Evolutionary conservation across 352 stramenopile genomes (phyloP).

Genomic region (Globisporangium radiosum): DNA sequence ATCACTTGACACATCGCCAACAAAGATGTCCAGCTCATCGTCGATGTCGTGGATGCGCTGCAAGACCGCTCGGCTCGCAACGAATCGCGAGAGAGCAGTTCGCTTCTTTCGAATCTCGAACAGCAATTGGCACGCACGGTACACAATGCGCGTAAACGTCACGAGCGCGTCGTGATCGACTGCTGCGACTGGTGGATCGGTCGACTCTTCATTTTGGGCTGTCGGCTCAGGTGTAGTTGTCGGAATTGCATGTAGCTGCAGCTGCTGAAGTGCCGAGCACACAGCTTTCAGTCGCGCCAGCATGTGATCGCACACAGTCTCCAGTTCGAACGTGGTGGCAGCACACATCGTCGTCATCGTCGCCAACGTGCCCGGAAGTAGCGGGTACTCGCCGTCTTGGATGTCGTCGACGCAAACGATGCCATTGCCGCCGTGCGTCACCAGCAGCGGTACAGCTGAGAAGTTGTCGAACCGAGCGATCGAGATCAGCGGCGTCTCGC

Average conservation of each 20-base stretch:
- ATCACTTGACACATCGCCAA: background rate
- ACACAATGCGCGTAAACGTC: background rate
- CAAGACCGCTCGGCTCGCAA: background rate
- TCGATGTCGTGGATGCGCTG: background rate
- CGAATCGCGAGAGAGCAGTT: too few relatives aligned
- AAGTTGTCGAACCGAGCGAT: background rate
- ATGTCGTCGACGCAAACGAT: background rate
- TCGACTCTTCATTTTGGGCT: too few relatives aligned
- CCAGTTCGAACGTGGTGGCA: background rate
- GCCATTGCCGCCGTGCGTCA: background rate
- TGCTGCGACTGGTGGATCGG: too few relatives aligned
- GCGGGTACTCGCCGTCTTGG: background rate
- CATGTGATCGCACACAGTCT: background rate
- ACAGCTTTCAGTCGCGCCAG: background rate
- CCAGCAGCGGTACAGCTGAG: background rate
- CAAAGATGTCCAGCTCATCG: background rate
- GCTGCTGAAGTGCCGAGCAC: background rate
- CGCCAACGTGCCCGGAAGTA: background rate
- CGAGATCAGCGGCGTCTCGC: background rate
- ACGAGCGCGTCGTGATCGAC: background rate
- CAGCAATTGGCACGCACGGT: background rate
- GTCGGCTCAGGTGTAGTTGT: background rate
- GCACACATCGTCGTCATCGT: background rate
- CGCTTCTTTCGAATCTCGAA: too few relatives aligned
- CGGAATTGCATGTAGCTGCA: background rate